Evolutionary conservation across 768 basidiomycete species (phyloP).

Genomic region (Clavulina sp.): DNA sequence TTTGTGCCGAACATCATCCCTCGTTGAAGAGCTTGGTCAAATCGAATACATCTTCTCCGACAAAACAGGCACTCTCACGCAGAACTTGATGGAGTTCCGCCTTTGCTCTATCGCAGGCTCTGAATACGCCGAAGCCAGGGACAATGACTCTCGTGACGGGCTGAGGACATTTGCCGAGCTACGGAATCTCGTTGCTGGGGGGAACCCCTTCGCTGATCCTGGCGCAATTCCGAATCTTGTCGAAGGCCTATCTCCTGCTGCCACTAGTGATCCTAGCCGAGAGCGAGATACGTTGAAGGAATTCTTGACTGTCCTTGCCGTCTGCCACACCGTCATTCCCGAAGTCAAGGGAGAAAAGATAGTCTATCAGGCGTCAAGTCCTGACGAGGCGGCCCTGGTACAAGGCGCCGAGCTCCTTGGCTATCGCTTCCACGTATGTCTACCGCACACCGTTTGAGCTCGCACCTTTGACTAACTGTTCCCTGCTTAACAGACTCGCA

Average conservation of each 20-base stretch:
- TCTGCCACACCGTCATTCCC: constrained; percentile 97
- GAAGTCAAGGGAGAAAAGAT: constrained; percentile 76
- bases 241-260: neutral
- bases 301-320: constrained; percentile 70
- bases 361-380: constrained; percentile 88
- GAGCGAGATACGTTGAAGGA: constrained; percentile 37
- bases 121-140: constrained; percentile 65
- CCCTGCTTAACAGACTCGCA: constrained; percentile 50
- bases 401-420: constrained; percentile 83
- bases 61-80: constrained; percentile 87
- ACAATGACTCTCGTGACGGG: constrained; percentile 64
- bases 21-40: constrained; percentile 96
- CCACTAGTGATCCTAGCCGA: constrained; percentile 2
- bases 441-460: neutral
- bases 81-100: constrained; percentile 97
- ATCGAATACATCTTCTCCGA: constrained; percentile 94
- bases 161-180: constrained; percentile 75
- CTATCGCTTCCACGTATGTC: constrained; percentile 80
- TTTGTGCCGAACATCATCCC: constrained; percentile 89
- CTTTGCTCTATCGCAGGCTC: constrained; percentile 78
- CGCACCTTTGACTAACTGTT: neutral
- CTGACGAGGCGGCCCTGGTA: constrained; percentile 93
- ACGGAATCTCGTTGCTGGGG: constrained; percentile 27
- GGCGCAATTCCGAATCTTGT: neutral
- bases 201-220: constrained; percentile 23